These are phyloP conservation scores for Encephalitozoon romaleae DNA, from an alignment of 371 early-diverging fungal species.

Conservation along the genomic window DNA sequence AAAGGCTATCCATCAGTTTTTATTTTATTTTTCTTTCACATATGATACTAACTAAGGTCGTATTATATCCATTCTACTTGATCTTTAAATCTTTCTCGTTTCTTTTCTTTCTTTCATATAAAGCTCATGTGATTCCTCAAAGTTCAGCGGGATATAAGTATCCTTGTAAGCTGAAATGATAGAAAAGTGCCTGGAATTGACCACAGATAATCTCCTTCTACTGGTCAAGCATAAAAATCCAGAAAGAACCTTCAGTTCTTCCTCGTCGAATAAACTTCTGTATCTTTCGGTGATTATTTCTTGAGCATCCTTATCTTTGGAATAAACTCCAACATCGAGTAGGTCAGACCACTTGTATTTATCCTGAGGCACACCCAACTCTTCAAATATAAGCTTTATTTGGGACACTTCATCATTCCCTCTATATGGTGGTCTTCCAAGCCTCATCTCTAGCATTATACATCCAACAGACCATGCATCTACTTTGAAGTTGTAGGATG, in stretches of 20 bases:
- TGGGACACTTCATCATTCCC: constrained; percentile 22
- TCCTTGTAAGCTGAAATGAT: neutral
- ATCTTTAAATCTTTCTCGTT: neutral
- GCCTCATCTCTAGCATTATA: constrained; percentile 45
- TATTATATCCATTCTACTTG: too few species aligned
- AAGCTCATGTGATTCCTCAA: constrained; percentile 1
- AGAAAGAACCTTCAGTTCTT: constrained; percentile 16
- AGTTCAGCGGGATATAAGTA: neutral
- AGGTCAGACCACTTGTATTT: constrained; percentile 28
- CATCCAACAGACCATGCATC: constrained; percentile 43
- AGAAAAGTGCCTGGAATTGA: neutral
- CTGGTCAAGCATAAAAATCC: constrained; percentile 22
- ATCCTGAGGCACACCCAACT: constrained; percentile 24
- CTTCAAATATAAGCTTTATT: constrained; percentile 25
- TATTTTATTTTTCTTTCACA: neutral
- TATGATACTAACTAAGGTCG: too few species aligned
- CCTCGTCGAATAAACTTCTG: constrained; percentile 17
- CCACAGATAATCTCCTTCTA: constrained; percentile 24
- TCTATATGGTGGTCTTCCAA: constrained; percentile 23
- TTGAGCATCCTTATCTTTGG: neutral
- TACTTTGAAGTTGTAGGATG: constrained; percentile 30
- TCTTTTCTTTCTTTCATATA: constrained; percentile 1
- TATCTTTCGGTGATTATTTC: constrained; percentile 10
- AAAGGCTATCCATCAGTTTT: constrained; percentile 20
- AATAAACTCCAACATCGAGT: constrained; percentile 17